Percentiles rank a stretch among this genome's conserved stretches.
phyloP scores from a whole-genome alignment of 2,329 filamentous ascomycete genomes.

The Colletotrichum godetiae region DNA sequence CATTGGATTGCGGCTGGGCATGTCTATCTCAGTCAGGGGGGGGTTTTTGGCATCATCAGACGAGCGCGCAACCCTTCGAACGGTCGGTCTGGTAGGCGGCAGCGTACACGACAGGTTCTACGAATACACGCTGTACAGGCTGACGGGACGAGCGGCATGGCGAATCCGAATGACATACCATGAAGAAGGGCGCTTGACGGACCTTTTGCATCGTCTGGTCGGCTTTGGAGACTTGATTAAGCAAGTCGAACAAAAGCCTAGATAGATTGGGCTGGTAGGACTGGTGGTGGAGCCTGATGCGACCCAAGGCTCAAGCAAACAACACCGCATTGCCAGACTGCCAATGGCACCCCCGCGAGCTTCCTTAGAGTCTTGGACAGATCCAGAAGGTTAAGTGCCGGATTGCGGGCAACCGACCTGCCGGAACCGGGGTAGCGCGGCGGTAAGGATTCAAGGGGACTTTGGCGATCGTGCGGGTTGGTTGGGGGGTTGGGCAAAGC shows the following conservation, averaged over 20 bases:
- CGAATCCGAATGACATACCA: not conserved
- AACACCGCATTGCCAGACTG: not conserved
- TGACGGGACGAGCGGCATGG: slow-evolving; percentile 3
- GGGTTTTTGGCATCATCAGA: slow-evolving; percentile 8
- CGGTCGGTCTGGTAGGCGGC: not conserved
- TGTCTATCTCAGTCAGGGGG: not conserved
- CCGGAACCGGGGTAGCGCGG: slow-evolving; percentile 32
- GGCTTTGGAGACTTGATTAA: slow-evolving; percentile 29
- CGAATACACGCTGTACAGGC: not conserved
- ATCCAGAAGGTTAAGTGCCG: slow-evolving; percentile 33
- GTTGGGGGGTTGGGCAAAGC: not conserved
- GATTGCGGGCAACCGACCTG: slow-evolving; percentile 28
- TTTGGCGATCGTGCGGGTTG: not conserved
- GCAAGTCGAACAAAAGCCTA: slow-evolving; percentile 5
- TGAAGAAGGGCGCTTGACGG: not conserved
- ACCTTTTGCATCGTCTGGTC: slow-evolving; percentile 3
- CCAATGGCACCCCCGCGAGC: not conserved
- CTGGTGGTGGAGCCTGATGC: not conserved
- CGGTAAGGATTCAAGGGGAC: slow-evolving; percentile 10
- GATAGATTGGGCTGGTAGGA: not conserved
- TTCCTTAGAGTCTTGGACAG: slow-evolving; percentile 8
- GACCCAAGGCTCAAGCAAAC: slow-evolving; percentile 13
- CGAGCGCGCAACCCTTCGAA: slow-evolving; percentile 8
- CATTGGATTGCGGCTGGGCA: not conserved
- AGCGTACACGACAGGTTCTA: not conserved